A percentile compares a stretch with the other conserved stretches of the same genome.
Conservation (phyloP, 345 rosid species). For the Syzygium aqueum region DNA sequence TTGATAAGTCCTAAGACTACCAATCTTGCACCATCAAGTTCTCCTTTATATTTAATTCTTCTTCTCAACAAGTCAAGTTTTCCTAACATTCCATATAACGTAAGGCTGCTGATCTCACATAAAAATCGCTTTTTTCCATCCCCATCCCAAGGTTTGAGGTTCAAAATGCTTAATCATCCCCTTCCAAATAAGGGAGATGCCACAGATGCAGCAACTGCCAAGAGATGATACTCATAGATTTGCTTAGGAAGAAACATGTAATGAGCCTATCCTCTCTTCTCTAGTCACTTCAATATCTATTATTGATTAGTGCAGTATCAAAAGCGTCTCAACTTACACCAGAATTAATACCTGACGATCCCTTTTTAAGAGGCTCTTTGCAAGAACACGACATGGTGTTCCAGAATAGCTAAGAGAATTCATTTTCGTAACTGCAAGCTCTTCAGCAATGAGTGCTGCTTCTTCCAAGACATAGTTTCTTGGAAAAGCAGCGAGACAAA, state of each 20-base stretch:
- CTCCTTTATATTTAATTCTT: not conserved
- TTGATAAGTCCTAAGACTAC: not conserved
- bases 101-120: not conserved
- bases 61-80: not conserved
- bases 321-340: not conserved
- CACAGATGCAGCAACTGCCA: not conserved
- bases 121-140: not conserved
- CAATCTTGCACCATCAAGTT: not conserved
- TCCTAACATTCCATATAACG: not conserved
- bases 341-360: constrained; percentile 72
- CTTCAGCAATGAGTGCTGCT: constrained; percentile 89
- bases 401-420: constrained; percentile 41
- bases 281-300: not conserved
- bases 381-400: constrained; percentile 74
- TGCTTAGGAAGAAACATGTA: not conserved
- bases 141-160: not conserved
- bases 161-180: not conserved
- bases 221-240: not conserved
- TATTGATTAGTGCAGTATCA: not conserved
- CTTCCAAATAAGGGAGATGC: not conserved
- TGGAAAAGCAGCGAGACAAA: constrained; percentile 69
- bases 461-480: constrained; percentile 70
- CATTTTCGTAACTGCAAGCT: constrained; percentile 48
- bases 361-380: constrained; percentile 78
- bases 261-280: not conserved